Base-by-base conservation (phyloP, 495 filamentous ascomycete genomes). In the Trypethelium eluteriae region DNA sequence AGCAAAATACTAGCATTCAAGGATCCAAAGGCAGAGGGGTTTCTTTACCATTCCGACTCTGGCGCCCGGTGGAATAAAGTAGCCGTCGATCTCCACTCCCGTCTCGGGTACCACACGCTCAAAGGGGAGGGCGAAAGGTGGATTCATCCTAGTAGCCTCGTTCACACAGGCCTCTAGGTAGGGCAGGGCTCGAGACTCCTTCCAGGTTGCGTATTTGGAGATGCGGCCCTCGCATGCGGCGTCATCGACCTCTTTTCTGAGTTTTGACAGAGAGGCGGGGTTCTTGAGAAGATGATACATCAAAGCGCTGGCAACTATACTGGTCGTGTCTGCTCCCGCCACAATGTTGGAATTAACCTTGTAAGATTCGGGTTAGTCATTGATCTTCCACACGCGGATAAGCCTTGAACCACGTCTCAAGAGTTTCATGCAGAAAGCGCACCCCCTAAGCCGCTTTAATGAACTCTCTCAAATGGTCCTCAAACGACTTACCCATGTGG, bases 41-140 rank as follows among this genome's bases (percentile, higher is more conserved):
- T 44, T 44, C 0, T 1, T 44, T 44, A 44, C 41, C 41, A 44
- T 67, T 44, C 70, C 70, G 25, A 74, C 72, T 18, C 66, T 56
- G 3, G 72, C 72, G n/a, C 68, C 68, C 2, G 63, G 62, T 1
- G 68, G 68, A 32, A 72, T 38, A 50, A 53, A 44, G 49, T 39
- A 18, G 18, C 65, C 62, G 25, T 18, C 62, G 57, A 70, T 66
- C 38, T 66, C n/a, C 9, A 75, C 56, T 7, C 76, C 78, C 0
- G 67, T 72, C 11, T 72, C 62, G 1, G 79, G 78, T 3, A 80
- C 75, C 16, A 80, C 65, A 0, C 79, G 72, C 67, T 80, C 79
- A 62, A 80, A 70, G 3, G 76, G 76, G 1, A 77, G 70, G 3
- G 67, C 66, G 53, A 81, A 74, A 3, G 77, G 75, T 3, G 79